Base-by-base conservation (phyloP, 2,329 filamentous ascomycete species). In the Colletotrichum lentis region DNA sequence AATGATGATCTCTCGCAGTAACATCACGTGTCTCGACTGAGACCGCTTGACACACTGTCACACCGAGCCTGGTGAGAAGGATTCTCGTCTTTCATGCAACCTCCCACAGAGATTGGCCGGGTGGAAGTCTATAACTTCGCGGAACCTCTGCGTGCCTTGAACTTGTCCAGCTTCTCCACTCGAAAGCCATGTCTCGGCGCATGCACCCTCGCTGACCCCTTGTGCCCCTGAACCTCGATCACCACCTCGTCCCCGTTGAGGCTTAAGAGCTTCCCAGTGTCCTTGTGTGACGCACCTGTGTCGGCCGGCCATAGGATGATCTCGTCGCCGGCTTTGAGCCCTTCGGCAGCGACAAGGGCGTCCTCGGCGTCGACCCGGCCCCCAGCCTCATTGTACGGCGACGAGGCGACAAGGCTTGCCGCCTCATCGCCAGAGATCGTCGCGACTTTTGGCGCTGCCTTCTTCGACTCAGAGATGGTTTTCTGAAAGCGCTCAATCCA, bases 261-360 rank as follows among this genome's bases (percentile, higher is more conserved):
- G 31, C 81, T 80, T 16, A 89, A 78, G 69, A 92, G 77, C 49
- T 65, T 78, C 0, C 90, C 90, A 1, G 75, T 73, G 73, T 92
- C 90, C 71, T 82, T 85, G 74, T 88, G 82, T n/a, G 76, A 81
- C 60, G 79, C 82, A 6, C 89, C 90, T 52, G 85, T 85, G 74
- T 92, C 90, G 2, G 83, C 85, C 5, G 89, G 90, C 80, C 83
- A 88, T 31, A 91, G 77, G 74, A 83, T 79, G 3, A 93, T 86
- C 52, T 75, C 70, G 37, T 85, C 80, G 1, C 89, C 90, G 68
- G 77, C 80, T 58, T 77, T 77, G 69, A 92, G 74, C 0, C 82
- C 81, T 56, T 84, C 77, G 3, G 85, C 77, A 18, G 71, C 71
- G 0, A 78, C 80, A 10, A 82, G 71, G 20, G 77, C 83, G 74